Evolutionary conservation across 140 eudicot genomes (phyloP).

Genomic region (Ambrosia hybrid): DNA sequence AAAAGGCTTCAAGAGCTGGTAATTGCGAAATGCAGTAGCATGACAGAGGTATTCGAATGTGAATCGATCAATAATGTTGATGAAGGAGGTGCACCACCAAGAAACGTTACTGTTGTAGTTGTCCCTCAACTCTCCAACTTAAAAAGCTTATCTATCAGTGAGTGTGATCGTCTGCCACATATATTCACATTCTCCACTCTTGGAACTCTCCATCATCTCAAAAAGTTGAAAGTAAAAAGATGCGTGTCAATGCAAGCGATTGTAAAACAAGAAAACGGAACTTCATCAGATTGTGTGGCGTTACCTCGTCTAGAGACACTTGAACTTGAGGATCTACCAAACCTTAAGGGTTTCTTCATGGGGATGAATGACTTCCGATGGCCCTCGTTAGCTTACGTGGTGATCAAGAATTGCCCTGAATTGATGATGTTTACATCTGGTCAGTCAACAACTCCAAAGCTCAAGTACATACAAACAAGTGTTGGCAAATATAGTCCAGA

Average conservation of each 20-base stretch:
- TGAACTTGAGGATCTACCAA: not conserved
- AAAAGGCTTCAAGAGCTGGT: not conserved
- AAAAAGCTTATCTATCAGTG: not conserved
- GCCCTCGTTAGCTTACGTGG: not conserved
- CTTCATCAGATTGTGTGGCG: too few species aligned
- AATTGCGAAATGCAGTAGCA: too few species aligned
- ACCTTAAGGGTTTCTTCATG: constrained; percentile 8
- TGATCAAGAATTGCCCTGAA: not conserved
- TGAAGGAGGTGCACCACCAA: not conserved
- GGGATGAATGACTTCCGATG: constrained; percentile 11
- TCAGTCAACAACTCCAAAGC: not conserved
- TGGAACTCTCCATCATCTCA: not conserved
- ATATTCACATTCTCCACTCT: constrained; percentile 3
- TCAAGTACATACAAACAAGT: not conserved
- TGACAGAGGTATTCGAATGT: not conserved
- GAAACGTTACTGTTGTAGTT: not conserved
- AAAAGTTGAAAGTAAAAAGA: too few species aligned
- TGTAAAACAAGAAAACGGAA: not conserved
- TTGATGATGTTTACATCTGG: not conserved
- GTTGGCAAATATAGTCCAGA: not conserved
- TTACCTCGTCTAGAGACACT: not conserved
- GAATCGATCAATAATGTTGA: not conserved
- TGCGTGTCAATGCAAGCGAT: not conserved
- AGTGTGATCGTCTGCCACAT: not conserved
- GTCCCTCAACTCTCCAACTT: not conserved